Evolutionary conservation across 208 protist genomes (phyloP).

Genomic region (Leishmania turanica): DNA sequence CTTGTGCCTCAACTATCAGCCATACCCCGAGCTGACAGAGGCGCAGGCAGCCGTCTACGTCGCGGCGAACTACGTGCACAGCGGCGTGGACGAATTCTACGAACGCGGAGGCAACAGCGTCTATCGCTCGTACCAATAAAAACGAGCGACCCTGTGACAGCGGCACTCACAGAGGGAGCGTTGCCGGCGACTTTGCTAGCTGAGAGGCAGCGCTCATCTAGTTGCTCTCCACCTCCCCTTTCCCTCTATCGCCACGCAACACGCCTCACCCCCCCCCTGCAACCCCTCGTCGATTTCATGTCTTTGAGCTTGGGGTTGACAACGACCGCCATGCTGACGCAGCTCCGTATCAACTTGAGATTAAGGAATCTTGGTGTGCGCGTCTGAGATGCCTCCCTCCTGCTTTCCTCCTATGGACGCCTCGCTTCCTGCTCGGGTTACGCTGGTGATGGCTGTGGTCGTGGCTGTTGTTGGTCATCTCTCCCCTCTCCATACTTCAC

Average conservation of each 20-base stretch:
- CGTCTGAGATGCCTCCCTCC: background rate
- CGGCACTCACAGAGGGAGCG: background rate
- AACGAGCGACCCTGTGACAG: too few species aligned
- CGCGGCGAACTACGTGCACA: slow-evolving; percentile 75
- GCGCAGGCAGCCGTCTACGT: slow-evolving; percentile 73
- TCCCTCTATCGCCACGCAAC: background rate
- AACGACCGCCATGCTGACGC: background rate
- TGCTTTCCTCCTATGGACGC: background rate
- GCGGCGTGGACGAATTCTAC: slow-evolving; percentile 82
- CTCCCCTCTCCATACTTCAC: background rate
- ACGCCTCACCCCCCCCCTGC: background rate
- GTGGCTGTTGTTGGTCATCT: background rate
- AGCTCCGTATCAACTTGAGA: background rate
- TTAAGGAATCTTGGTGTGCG: background rate
- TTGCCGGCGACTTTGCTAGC: background rate
- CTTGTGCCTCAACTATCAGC: slow-evolving; percentile 60
- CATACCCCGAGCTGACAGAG: slow-evolving; percentile 65
- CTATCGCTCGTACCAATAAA: slow-evolving; percentile 59
- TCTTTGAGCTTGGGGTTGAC: background rate
- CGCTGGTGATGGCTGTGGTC: background rate
- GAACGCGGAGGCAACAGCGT: slow-evolving; percentile 69
- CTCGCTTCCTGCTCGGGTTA: background rate
- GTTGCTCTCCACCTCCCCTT: background rate
- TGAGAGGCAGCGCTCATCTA: background rate
- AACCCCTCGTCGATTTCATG: background rate